Base-by-base conservation (phyloP, 208 protist species). In the Leptomonas seymouri region DNA sequence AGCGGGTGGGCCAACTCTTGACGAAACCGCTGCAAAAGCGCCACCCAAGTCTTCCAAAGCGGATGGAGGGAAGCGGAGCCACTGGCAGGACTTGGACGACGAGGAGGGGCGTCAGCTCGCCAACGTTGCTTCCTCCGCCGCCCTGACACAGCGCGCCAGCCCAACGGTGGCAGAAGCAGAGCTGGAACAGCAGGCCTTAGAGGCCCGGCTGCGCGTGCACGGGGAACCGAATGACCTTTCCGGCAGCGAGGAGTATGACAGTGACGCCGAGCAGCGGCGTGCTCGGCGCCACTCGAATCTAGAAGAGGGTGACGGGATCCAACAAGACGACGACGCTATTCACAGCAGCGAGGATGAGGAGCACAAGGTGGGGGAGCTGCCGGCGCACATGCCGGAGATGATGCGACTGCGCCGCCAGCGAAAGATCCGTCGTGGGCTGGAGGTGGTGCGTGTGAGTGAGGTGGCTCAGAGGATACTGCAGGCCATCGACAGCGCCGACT, bases 391-490 rank as follows among this genome's bases (percentile, higher is more conserved):
- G 63, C 70, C 70, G 45, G 76, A 76, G 45, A 73, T 67, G 55
- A 77, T 82, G 79, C 63, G 27, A 41, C 48, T 70, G 42, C 83
- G 83, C 0, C 75, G 80, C 9, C 71, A 64, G 58, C 83, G 79
- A 20, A 85, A 84, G 64, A 30, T 68, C 7, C 71, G 66, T 3
- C 76, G 74, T 23, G 83, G 80, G 20, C 46, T 89, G 39, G 67
- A 44, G 23, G 21, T 79, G 4, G 69, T 81, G 39, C 71, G 63
- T 7, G 73, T 83, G 28, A 76, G 67, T n/a, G 61, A 83, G 62
- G 77, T 78, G n/a, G 83, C 83, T n/a, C 53, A 57, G 25, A 70
- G 61, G 42, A 69, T 77, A 15, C 54, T 89, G 55, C 11, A 65
- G 46, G 60, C 71, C 8, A 41, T 85, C 39, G 57, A 77, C 51